Base-by-base conservation (phyloP, 192 early-diverging fungal species). In the Dissophora globulifera region DNA sequence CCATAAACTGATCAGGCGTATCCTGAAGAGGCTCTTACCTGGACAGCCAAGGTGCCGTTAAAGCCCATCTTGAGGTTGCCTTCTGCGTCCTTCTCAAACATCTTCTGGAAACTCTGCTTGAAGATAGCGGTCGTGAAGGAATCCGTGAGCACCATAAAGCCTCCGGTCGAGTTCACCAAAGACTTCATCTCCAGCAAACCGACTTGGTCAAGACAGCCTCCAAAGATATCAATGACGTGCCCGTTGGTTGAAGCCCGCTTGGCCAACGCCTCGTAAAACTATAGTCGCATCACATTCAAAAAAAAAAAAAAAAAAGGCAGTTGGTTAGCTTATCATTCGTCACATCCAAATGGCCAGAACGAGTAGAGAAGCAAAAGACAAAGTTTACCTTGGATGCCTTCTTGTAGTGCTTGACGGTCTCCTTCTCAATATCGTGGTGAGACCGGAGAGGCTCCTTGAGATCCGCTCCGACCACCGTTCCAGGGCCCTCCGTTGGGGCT, bases 381-480 rank as follows among this genome's bases (percentile, higher is more conserved):
- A n/a, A n/a, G n/a, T 53, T 23, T 82, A 91, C 91, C 83, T 98
- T 98, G 49, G 84, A 68, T 0, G 98, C 92, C 83, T 96, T 98
- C 81, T 96, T 96, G 71, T 90, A 93, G 78, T 99, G 90, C 69
- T 94, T 90, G 50, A 92, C 93, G 4, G 86, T 86, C 62, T 99
- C 98, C 82, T 96, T 97, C 62, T 98, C 96, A 62, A 99, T 91
- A 63, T 99, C 98, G 74, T 96, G 93, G 80, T 99, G 98, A 23
- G 95, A 95, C 50, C 98, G 91, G 54, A 99, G 95, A 10, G 93
- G 89, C 79, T 99, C 98, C 74, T 90, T 87, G 47, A 99, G 86
- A 81, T 97, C 96, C 40, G 84, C 83, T 17, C 94, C 92, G 2
- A 99, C 98, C n/a, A 99, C 94, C 85, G 93, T 87, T 49, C 98